Base-by-base conservation (phyloP, 177 flowering plant genomes). In the Vitis hybrid region DNA sequence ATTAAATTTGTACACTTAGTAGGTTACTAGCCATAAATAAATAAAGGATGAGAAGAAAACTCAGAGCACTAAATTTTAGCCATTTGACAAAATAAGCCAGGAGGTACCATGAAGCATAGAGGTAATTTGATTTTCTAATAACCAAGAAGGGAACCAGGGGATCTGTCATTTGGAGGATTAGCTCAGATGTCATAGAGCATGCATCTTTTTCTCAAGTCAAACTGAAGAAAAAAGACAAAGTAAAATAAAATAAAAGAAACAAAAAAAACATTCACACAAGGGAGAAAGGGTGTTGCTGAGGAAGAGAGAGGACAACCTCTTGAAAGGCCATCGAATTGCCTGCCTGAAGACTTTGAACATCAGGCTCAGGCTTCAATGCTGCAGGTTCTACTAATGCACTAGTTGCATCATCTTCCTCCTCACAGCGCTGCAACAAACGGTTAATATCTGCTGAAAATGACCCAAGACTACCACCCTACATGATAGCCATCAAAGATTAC, bases 321-420 rank as follows among this genome's bases (percentile, higher is more conserved):
- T 78, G 80, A 58, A 70, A 76, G 13, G 68, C 71, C 13, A 70
- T 21, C 13, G 68, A 48, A 73, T 74, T 70, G 34, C 66, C 66
- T 30, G 52, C 72, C 51, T 68, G 78, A 74, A 78, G 65, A 64
- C 17, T 76, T 67, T 80, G 83, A 48, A 69, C 77, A 76, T 77
- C 83, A 59, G 89, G 81, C 54, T 87, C 90, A 34, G 85, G 80
- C 80, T 86, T 88, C 61, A 69, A 15, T 12, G 19, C 60, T 10
- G 52, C 52, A 10, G 80, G 85, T 19, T 75, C 69, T 8, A 75
- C 77, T 40, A 91, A 79, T 26, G 80, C 74, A 79, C 98, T 93
- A 17, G 85, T 93, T 13, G 97, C 98, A 79, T 91, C 98, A 81
- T 91, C 97, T 77, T 89, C 90, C 79, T 87, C 93, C 57, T 89